Percentiles rank a stretch among this genome's conserved stretches.
phyloP scores from a whole-genome alignment of 2,329 filamentous ascomycete species.

The Corynespora cassiicola region DNA sequence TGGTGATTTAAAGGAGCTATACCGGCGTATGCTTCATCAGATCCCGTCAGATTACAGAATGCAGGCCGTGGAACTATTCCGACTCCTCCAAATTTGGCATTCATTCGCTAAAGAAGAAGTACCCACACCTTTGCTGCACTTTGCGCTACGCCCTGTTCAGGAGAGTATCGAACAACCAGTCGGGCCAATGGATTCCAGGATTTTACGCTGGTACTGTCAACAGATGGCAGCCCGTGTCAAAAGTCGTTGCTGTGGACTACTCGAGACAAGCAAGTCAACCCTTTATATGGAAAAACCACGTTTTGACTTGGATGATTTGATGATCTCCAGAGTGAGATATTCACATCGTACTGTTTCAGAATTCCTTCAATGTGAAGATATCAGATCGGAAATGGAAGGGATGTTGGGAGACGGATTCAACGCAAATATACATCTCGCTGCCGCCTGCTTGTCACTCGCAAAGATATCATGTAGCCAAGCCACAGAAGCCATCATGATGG shows the following conservation, averaged over 20 bases:
- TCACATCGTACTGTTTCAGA: constrained; percentile 18
- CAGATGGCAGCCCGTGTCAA: constrained; percentile 5
- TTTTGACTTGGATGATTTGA: background rate
- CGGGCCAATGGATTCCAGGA: background rate
- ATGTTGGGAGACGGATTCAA: no score
- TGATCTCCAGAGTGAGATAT: constrained; percentile 2
- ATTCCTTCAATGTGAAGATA: constrained; percentile 8
- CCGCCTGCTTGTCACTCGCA: no score
- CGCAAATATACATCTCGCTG: no score
- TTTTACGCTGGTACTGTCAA: constrained; percentile 1
- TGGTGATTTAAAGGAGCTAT: constrained; percentile 11
- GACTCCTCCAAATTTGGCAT: constrained; percentile 12
- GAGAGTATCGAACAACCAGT: constrained; percentile 3
- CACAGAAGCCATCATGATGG: no score
- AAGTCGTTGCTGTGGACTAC: constrained; percentile 17
- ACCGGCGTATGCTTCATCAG: constrained; percentile 9
- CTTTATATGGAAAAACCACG: no score
- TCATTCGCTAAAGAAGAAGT: background rate
- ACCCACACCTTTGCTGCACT: constrained; percentile 1
- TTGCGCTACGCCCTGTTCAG: background rate
- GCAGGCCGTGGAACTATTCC: constrained; percentile 16
- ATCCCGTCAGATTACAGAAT: constrained; percentile 9
- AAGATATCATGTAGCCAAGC: no score
- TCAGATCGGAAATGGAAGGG: no score
- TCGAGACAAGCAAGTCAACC: background rate